Evolutionary conservation across 139 green algal genomes (phyloP).

Genomic region (Chlorella sp.): DNA sequence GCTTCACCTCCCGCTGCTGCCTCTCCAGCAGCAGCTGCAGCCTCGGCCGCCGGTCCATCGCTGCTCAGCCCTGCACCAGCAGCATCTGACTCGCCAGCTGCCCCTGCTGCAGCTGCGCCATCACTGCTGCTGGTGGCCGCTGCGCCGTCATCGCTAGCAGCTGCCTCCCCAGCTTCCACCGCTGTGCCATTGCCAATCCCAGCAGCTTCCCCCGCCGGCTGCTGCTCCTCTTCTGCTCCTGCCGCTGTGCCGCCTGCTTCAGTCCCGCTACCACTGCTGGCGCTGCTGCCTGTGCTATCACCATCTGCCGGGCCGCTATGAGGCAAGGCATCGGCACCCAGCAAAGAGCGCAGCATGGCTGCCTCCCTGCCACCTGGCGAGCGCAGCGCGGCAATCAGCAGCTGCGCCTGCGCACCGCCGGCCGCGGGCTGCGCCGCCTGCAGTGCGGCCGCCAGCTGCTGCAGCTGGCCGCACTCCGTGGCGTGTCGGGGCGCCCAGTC

Average conservation of each 20-base stretch:
- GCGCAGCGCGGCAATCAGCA: background rate
- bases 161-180: too few relatives aligned
- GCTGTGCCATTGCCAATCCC: too few relatives aligned
- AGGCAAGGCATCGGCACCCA: background rate
- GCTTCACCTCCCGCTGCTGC: background rate
- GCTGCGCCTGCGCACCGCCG: background rate
- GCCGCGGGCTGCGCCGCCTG: background rate
- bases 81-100: background rate
- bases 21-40: background rate
- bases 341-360: background rate
- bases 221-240: background rate
- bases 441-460: constrained; percentile 4
- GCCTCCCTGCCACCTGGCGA: background rate
- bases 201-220: background rate
- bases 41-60: background rate
- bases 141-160: too few relatives aligned
- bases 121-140: too few relatives aligned
- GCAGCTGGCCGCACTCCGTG: constrained; percentile 1
- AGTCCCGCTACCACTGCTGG: too few relatives aligned
- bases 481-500: background rate
- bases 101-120: background rate
- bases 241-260: background rate
- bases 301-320: background rate
- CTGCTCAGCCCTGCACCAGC: background rate
- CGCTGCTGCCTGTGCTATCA: background rate